Base-by-base conservation (phyloP, 495 filamentous ascomycete genomes). In the Xylaria scruposa region DNA sequence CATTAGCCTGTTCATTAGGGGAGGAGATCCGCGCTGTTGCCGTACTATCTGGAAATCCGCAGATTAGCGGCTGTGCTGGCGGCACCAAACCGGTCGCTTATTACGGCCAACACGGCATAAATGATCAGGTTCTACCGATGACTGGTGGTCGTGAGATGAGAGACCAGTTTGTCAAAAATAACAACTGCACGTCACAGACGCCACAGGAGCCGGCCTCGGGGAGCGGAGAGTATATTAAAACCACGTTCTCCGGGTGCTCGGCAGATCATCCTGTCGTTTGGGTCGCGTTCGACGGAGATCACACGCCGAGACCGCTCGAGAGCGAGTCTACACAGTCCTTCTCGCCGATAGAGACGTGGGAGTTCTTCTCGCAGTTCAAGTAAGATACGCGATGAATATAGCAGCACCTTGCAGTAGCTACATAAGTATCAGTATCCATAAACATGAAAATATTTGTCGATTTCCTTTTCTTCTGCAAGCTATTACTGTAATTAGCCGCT, bases 11-110 rank as follows among this genome's bases (percentile, higher is more conserved):
- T 59, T 74, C 83, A 0, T 79, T 79, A 1, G 75, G 80, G 1
- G 78, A 81, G 42, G 75, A 74, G 42, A 80, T 86, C 71, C 82
- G 81, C 19, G 85, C 83, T 19, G 80, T 87, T 1, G 82, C 81
- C 19, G 83, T 81, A 0, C 59, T 87, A 26, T 85, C 83, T 1
- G 85, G 82, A 13, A 67, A 67, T 53, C 76, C 72, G 15, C 67
- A 74, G 64, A 78, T 85, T 58, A 83, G 81, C 67, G 83, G 83
- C 8, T 85, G 83, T 71, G 67, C 70, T 12, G 79, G 75, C 1
- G 83, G 83, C 19, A 76, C 73, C 5, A 76, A 81, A 40, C 78
- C 83, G 5, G 78, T 86, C 31, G 83, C 83, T 4, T 86, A 85
- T 68, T 82, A 84, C 58, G 81, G 76, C 38, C 78, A 83, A 73